Base-by-base conservation (phyloP, 495 filamentous ascomycete species). In the Choiromyces venosus region DNA sequence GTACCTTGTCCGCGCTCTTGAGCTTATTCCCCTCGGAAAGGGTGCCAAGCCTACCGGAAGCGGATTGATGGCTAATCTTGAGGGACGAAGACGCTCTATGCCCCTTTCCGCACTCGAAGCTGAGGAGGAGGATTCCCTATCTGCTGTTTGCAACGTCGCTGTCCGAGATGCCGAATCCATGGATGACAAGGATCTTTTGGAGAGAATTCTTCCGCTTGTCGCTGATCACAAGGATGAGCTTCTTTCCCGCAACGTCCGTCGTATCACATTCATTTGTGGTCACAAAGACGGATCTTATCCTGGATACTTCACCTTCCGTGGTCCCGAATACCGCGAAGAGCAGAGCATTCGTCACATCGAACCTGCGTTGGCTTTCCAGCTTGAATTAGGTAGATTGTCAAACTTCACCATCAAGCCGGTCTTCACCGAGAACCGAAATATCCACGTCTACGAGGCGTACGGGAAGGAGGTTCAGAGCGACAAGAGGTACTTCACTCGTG, bases 391-490 rank as follows among this genome's bases (percentile, higher is more conserved):
- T 33, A 90, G 95, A 83, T 88, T 99, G 61, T 91, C 92, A 79
- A 98, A 97, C 83, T 99, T 99, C 89, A 90, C 91, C 83, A 94
- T 98, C 85, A 95, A 93, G 84, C 94, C 95, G 0, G 92, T 98
- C 64, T 99, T 99, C 86, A 98, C 96, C 0, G 94, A 98, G 83
- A 99, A 99, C 85, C 90, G 94, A 74, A 97, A 96, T 85, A 97
- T 99, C 74, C 96, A 98, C 84, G 93, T 99, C 68, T 99, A 98
- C 84, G 93, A 98, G 85, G 95, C 92, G 61, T 85, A 96, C 79
- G 95, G 96, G 76, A 98, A 97, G 85, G 91, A 90, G 40, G 90
- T 93, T 36, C 93, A 97, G 82, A 93, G 90, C 52, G 96, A 98
- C 83, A 97, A 96, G 89, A 89, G 95, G 70, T 99, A 97, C 87